Percentiles rank a stretch among this genome's conserved stretches.
phyloP scores from a whole-genome alignment of 176 grass and related monocot species.

The Panicum miliaceum region DNA sequence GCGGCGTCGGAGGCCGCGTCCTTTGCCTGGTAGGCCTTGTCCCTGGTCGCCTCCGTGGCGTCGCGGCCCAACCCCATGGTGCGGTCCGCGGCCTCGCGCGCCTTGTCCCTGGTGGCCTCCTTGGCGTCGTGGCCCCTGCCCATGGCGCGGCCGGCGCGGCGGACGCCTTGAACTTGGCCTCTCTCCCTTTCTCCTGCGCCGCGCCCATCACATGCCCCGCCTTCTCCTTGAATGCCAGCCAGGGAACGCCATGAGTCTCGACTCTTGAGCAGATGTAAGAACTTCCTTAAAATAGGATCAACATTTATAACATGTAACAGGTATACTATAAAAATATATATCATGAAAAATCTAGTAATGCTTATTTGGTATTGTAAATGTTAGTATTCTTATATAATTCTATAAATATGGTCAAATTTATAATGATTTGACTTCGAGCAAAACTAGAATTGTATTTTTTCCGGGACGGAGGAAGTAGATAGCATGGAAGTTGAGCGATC shows the following conservation, averaged over 20 bases:
- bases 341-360: too few species aligned
- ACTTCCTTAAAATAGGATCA: too few species aligned
- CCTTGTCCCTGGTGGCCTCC: constrained; percentile 43
- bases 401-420: too few species aligned
- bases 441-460: too few species aligned
- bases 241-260: background rate
- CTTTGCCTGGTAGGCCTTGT: constrained; percentile 26
- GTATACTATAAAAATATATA: too few species aligned
- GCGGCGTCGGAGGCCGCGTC: constrained; percentile 14
- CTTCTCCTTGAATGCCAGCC: constrained; percentile 35
- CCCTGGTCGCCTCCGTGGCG: constrained; percentile 10
- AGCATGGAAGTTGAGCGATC: too few species aligned
- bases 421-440: too few species aligned
- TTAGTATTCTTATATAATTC: too few species aligned
- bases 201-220: constrained; percentile 31
- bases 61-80: constrained; percentile 41
- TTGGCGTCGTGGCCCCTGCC: constrained; percentile 6
- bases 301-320: too few species aligned
- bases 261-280: background rate
- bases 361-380: too few species aligned
- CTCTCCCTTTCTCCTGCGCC: constrained; percentile 41
- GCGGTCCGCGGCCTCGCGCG: constrained; percentile 32
- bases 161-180: constrained; percentile 39
- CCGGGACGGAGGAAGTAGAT: too few species aligned
- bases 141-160: constrained; percentile 33